phyloP scores from a whole-genome alignment of 768 basidiomycete species.

The Leccinum imitatum region DNA sequence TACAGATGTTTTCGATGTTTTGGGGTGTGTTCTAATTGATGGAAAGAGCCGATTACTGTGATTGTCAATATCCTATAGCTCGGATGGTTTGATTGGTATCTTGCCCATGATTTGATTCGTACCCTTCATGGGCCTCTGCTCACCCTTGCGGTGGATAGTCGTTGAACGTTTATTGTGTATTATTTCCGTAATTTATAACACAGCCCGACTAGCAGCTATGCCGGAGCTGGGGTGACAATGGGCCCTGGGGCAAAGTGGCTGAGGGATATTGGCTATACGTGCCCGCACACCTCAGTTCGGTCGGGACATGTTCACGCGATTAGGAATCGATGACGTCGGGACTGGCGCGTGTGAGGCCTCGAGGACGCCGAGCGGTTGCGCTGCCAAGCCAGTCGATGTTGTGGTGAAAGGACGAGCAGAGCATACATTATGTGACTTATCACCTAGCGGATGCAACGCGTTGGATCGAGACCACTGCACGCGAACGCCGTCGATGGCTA shows the following conservation, averaged over 20 bases:
- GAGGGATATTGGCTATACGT: slow-evolving; percentile 22
- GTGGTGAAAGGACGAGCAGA: not conserved
- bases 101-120: not conserved
- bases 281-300: slow-evolving; percentile 11
- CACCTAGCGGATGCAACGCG: not conserved
- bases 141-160: not conserved
- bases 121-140: not conserved
- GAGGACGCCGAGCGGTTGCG: not conserved
- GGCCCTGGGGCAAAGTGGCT: not conserved
- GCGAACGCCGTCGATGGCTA: not conserved
- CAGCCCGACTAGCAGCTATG: not conserved
- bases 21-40: not conserved
- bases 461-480: not conserved
- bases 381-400: not conserved
- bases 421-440: not conserved
- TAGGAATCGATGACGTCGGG: slow-evolving; percentile 1
- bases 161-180: not conserved
- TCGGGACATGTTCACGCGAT: not conserved
- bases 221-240: slow-evolving; percentile 14
- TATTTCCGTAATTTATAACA: not conserved
- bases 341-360: not conserved
- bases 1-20: not conserved
- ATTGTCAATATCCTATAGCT: not conserved
- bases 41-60: not conserved
- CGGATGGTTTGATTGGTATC: not conserved